phyloP scores from a whole-genome alignment of 1,284 basidiomycete genomes.

The Hymenochaete sp. region DNA sequence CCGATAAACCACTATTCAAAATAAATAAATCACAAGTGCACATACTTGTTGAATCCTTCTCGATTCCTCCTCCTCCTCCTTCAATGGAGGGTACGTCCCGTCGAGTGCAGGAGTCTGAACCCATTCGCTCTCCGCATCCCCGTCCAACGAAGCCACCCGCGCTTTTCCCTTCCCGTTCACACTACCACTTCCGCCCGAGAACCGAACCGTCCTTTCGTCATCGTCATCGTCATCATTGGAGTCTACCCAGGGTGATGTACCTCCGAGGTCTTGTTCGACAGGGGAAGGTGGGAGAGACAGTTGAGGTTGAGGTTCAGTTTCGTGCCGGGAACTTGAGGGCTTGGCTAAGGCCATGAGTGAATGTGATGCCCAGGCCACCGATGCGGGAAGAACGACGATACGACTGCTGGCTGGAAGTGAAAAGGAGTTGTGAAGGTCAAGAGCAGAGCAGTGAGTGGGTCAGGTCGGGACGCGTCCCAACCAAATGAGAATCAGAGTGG shows the following conservation, averaged over 20 bases:
- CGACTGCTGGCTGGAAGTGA: too few relatives aligned
- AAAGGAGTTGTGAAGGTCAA: too few relatives aligned
- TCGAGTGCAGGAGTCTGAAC: slow-evolving; percentile 20
- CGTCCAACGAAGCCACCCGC: slow-evolving; percentile 16
- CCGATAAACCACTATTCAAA: not conserved
- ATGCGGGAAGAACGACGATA: too few relatives aligned
- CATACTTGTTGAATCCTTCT: slow-evolving; percentile 61
- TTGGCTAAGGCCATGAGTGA: slow-evolving; percentile 5
- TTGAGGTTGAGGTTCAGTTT: slow-evolving; percentile 15
- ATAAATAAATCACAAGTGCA: slow-evolving; percentile 9
- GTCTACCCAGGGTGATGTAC: slow-evolving; percentile 11
- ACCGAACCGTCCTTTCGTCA: not conserved
- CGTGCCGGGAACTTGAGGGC: slow-evolving; percentile 13
- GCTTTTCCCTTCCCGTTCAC: slow-evolving; percentile 15
- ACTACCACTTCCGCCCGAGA: not conserved
- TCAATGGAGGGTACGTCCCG: slow-evolving; percentile 51
- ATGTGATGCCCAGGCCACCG: not conserved
- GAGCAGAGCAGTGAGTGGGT: too few relatives aligned
- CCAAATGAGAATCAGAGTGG: too few relatives aligned
- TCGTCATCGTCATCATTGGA: slow-evolving; percentile 11
- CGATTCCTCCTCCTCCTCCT: slow-evolving; percentile 56
- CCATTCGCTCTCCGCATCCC: slow-evolving; percentile 26
- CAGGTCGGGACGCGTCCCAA: too few relatives aligned
- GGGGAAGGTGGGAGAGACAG: slow-evolving; percentile 22
- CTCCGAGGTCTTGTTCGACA: slow-evolving; percentile 16